Percentiles rank a stretch among this genome's conserved stretches.
These are phyloP conservation scores for Rhododendron williamsianum DNA, from an alignment of 148 eudicot species.

Conservation along the genomic window DNA sequence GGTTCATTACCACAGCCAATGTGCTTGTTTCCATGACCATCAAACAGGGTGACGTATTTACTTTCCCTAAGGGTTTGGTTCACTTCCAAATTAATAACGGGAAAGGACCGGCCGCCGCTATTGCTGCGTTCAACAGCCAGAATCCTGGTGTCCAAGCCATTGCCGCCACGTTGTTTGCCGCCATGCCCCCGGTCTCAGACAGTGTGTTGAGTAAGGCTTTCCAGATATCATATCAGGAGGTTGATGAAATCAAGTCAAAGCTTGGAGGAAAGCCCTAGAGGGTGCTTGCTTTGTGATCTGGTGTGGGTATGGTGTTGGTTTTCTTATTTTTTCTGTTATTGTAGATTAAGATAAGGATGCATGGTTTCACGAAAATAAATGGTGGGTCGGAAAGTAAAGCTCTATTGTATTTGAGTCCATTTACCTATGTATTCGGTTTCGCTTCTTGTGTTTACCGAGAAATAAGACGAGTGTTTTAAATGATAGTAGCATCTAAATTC, in stretches of 20 bases:
- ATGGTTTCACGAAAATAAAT: too few species aligned
- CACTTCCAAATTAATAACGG: slow-evolving; percentile 45
- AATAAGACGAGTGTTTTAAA: background rate
- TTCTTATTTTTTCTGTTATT: background rate
- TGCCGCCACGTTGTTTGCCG: slow-evolving; percentile 10
- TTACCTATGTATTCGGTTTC: background rate
- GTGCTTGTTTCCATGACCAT: slow-evolving; percentile 26
- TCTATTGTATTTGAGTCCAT: background rate
- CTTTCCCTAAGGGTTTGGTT: slow-evolving; percentile 32
- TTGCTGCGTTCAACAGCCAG: slow-evolving; percentile 46
- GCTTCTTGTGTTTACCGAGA: background rate
- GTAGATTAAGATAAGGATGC: background rate
- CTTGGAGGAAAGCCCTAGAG: background rate
- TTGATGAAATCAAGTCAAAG: slow-evolving; percentile 10
- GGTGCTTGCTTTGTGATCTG: background rate
- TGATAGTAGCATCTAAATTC: background rate
- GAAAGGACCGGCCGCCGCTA: slow-evolving; percentile 18
- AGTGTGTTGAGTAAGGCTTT: slow-evolving; percentile 17
- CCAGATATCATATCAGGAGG: slow-evolving; percentile 6
- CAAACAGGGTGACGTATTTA: slow-evolving; percentile 31
- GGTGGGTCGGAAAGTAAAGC: too few species aligned
- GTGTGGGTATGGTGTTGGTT: slow-evolving; percentile 9
- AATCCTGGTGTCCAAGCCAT: slow-evolving; percentile 15
- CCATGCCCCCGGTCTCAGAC: slow-evolving; percentile 12
- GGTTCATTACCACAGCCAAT: slow-evolving; percentile 39